Evolutionary conservation across 345 rosid species (phyloP).

Genomic region (Camelina sativa): DNA sequence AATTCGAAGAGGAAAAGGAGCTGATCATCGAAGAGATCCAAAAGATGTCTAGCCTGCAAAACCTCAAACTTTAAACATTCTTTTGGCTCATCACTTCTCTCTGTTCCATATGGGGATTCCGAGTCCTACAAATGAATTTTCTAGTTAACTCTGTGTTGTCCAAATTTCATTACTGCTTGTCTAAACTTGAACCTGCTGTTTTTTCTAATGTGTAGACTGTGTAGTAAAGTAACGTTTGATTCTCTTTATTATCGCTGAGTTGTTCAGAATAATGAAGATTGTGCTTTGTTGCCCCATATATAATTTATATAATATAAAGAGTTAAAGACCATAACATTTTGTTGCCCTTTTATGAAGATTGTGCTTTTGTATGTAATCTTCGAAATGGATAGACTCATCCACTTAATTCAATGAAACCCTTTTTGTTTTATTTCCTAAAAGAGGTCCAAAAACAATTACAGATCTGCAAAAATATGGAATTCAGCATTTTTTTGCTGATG

Average conservation of each 20-base stretch:
- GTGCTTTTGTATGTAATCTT: slow-evolving; percentile 19
- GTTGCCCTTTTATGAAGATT: slow-evolving; percentile 25
- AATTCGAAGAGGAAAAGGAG: slow-evolving; percentile 96
- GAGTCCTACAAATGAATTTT: slow-evolving; percentile 16
- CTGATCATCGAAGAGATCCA: slow-evolving; percentile 81
- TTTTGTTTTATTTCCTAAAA: slow-evolving; percentile 12
- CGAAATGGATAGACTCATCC: slow-evolving; percentile 16
- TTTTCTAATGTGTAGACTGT: slow-evolving; percentile 13
- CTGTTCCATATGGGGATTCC: neutral
- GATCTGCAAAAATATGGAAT: slow-evolving; percentile 19
- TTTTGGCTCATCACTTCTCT: slow-evolving; percentile 22
- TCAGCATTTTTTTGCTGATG: neutral
- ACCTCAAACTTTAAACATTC: slow-evolving; percentile 36
- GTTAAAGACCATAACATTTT: slow-evolving; percentile 10
- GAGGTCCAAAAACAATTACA: slow-evolving; percentile 23
- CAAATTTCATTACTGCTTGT: slow-evolving; percentile 18
- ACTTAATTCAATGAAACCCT: neutral
- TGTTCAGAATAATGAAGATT: slow-evolving; percentile 1
- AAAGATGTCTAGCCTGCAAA: slow-evolving; percentile 55
- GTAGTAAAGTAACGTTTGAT: slow-evolving; percentile 22
- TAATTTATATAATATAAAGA: neutral
- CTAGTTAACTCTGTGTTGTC: slow-evolving; percentile 6
- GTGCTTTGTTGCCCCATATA: neutral
- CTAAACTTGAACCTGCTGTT: slow-evolving; percentile 15
- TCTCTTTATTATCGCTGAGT: slow-evolving; percentile 18